phyloP scores from a whole-genome alignment of 2,329 filamentous ascomycete genomes.

The Aureobasidium sp. region DNA sequence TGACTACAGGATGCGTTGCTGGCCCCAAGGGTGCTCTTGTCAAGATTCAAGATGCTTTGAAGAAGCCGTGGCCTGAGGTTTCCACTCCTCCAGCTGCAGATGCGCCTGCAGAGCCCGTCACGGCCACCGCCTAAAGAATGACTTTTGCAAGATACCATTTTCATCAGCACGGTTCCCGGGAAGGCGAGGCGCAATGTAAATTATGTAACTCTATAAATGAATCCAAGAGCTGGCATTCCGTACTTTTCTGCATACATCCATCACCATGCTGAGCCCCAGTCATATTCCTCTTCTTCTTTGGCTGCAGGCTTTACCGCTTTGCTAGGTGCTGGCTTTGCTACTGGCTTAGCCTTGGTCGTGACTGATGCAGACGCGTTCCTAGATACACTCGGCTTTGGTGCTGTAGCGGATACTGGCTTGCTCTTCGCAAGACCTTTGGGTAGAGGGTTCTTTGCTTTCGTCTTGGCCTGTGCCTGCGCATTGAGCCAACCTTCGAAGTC shows the following conservation, averaged over 20 bases:
- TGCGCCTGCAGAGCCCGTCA: constrained; percentile 6
- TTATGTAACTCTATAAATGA: constrained; percentile 10
- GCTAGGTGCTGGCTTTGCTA: constrained; percentile 22
- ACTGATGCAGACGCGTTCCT: neutral
- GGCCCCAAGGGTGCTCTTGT: constrained; percentile 83
- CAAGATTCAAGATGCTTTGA: constrained; percentile 80
- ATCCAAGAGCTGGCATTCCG: neutral
- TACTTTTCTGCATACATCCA: constrained; percentile 10
- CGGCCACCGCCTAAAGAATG: neutral
- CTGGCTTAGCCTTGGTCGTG: neutral
- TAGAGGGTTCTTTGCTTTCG: constrained; percentile 52
- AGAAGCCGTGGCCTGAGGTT: constrained; percentile 64
- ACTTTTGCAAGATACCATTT: constrained; percentile 7
- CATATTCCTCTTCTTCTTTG: constrained; percentile 30
- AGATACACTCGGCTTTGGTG: constrained; percentile 19
- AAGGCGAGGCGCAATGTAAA: constrained; percentile 10
- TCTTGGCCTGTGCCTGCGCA: constrained; percentile 71
- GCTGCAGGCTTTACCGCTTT: constrained; percentile 22
- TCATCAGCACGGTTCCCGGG: neutral
- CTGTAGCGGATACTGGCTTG: constrained; percentile 27
- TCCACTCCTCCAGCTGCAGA: constrained; percentile 12
- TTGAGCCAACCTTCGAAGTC: constrained; percentile 95
- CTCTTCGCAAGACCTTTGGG: constrained; percentile 75
- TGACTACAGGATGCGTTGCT: constrained; percentile 54
- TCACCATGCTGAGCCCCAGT: constrained; percentile 33